Conservation (phyloP, 495 filamentous ascomycete genomes). For the Penicillium ochrochloron region DNA sequence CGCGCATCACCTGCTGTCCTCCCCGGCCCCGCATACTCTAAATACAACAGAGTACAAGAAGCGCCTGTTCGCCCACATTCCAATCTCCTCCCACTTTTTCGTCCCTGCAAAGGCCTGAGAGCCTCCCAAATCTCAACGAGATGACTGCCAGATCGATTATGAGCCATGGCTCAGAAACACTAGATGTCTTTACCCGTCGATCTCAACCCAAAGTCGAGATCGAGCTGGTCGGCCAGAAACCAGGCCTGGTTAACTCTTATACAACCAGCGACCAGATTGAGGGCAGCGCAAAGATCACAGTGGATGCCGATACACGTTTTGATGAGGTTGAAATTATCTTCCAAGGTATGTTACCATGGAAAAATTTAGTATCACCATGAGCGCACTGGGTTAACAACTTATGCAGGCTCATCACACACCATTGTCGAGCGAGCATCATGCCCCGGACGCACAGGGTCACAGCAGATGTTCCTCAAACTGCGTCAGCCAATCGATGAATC, state of each 20-base stretch:
- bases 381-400: constrained; percentile 9
- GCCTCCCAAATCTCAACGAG: constrained; percentile 2
- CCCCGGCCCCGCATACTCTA: constrained; percentile 7
- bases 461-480: constrained; percentile 76
- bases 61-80: not conserved
- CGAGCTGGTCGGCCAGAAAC: constrained; percentile 36
- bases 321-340: constrained; percentile 81
- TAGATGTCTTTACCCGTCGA: constrained; percentile 37
- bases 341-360: constrained; percentile 59
- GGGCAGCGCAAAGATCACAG: constrained; percentile 63
- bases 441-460: constrained; percentile 56
- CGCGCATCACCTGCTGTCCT: not conserved
- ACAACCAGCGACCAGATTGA: constrained; percentile 64
- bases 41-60: constrained; percentile 5
- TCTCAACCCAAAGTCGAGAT: constrained; percentile 43
- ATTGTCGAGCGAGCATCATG: constrained; percentile 56
- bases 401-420: constrained; percentile 51
- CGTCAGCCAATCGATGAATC: constrained; percentile 75
- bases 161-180: constrained; percentile 33
- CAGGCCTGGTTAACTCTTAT: constrained; percentile 53
- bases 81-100: not conserved
- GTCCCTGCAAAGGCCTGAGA: not conserved
- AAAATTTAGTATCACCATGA: not conserved
- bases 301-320: constrained; percentile 70
- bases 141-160: constrained; percentile 35